Conservation (phyloP, 208 protist genomes). For the Crithidia sp. region DNA sequence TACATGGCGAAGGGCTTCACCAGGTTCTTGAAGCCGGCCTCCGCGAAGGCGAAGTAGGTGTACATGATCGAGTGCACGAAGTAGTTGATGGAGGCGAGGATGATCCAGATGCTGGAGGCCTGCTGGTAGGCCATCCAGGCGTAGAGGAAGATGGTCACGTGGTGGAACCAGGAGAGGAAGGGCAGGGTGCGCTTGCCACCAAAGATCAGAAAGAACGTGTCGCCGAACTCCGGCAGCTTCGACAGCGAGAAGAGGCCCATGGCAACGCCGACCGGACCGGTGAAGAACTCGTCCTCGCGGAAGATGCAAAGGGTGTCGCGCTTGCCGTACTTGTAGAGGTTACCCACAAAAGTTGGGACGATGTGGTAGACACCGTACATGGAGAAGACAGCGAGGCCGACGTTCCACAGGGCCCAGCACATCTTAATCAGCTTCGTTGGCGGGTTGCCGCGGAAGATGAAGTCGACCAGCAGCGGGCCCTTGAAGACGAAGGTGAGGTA, state of each 20-base stretch:
- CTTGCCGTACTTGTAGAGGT: slow-evolving; percentile 43
- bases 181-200: slow-evolving; percentile 65
- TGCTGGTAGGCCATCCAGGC: slow-evolving; percentile 84
- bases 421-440: slow-evolving; percentile 45
- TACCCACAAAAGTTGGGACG: slow-evolving; percentile 41
- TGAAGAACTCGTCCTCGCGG: slow-evolving; percentile 61
- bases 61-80: slow-evolving; percentile 96
- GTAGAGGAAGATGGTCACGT: slow-evolving; percentile 92
- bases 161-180: slow-evolving; percentile 93
- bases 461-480: slow-evolving; percentile 32
- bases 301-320: slow-evolving; percentile 73
- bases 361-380: slow-evolving; percentile 56
- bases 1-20: slow-evolving; percentile 82
- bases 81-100: slow-evolving; percentile 92
- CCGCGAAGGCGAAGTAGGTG: slow-evolving; percentile 91
- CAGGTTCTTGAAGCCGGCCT: slow-evolving; percentile 68
- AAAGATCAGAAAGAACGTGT: slow-evolving; percentile 85
- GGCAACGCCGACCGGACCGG: slow-evolving; percentile 62
- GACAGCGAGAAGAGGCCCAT: slow-evolving; percentile 81
- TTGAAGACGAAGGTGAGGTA: slow-evolving; percentile 61
- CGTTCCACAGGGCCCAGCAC: slow-evolving; percentile 78
- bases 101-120: slow-evolving; percentile 63
- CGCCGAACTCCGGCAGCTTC: slow-evolving; percentile 86
- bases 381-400: slow-evolving; percentile 77
- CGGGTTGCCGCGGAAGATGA: slow-evolving; percentile 45